Conservation (phyloP, 768 basidiomycete genomes). For the Filobasidium wieringae region DNA sequence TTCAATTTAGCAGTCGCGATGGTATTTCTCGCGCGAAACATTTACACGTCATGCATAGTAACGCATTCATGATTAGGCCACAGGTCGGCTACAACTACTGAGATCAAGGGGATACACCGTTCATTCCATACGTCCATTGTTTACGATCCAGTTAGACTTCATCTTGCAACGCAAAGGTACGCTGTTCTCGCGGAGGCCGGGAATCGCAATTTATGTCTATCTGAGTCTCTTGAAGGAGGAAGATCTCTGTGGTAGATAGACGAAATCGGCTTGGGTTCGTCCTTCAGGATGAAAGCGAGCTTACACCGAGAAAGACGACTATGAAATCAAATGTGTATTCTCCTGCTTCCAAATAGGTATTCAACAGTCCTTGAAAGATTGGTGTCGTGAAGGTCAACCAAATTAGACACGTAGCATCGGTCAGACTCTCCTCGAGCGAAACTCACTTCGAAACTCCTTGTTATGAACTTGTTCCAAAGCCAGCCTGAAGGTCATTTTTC, state of each 20-base stretch:
- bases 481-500: slow-evolving; percentile 48
- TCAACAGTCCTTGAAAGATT: slow-evolving; percentile 49
- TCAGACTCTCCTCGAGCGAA: background rate
- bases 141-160: too few species aligned
- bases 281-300: slow-evolving; percentile 19
- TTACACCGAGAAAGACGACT: slow-evolving; percentile 67
- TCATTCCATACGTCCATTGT: too few species aligned
- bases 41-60: too few species aligned
- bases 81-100: too few species aligned
- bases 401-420: background rate
- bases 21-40: too few species aligned
- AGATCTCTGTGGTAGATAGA: background rate
- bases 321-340: slow-evolving; percentile 81
- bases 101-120: too few species aligned
- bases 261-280: background rate
- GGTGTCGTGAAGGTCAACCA: background rate
- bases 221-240: slow-evolving; percentile 1
- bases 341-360: slow-evolving; percentile 68
- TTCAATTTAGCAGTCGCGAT: too few species aligned
- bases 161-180: too few species aligned
- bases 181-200: too few species aligned
- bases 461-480: slow-evolving; percentile 65
- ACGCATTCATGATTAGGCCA: too few species aligned
- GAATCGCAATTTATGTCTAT: too few species aligned
- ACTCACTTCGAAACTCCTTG: slow-evolving; percentile 75